phyloP scores from a whole-genome alignment of 2,329 filamentous ascomycete species.

The Epichloe festucae region DNA sequence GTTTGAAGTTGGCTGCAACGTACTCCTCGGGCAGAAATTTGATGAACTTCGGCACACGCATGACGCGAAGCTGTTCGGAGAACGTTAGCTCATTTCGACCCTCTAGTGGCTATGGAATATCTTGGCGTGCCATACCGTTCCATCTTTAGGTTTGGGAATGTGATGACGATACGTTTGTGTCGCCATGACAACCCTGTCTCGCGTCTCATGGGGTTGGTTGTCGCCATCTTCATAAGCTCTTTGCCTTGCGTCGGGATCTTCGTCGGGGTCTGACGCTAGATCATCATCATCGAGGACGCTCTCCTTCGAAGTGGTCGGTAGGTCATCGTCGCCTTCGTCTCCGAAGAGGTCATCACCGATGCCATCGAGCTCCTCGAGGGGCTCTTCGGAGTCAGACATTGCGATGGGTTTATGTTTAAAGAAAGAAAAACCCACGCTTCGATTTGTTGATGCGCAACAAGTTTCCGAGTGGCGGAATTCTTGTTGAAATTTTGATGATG shows the following conservation, averaged over 20 bases:
- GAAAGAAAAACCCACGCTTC: not conserved
- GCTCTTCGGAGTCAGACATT: constrained; percentile 47
- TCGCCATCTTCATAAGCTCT: constrained; percentile 31
- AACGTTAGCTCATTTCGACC: not conserved
- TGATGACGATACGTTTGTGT: constrained; percentile 55
- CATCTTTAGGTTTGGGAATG: constrained; percentile 57
- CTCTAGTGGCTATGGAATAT: not conserved
- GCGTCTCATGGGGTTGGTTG: constrained; percentile 31
- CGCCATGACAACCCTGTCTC: constrained; percentile 47
- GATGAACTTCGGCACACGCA: constrained; percentile 62
- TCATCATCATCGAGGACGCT: constrained; percentile 51
- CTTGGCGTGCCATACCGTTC: constrained; percentile 39
- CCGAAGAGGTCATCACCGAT: constrained; percentile 48
- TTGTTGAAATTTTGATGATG: not conserved
- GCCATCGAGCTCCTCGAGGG: constrained; percentile 38
- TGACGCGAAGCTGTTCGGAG: constrained; percentile 44
- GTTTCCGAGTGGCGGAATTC: not conserved
- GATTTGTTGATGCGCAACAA: not conserved
- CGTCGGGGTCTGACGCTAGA: constrained; percentile 37
- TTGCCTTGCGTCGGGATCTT: constrained; percentile 22
- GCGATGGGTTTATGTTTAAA: not conserved
- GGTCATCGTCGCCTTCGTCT: constrained; percentile 46
- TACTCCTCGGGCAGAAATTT: constrained; percentile 56
- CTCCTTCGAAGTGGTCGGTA: constrained; percentile 41
- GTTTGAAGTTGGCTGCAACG: constrained; percentile 51